Evolutionary conservation across 805 yeast genomes (phyloP).

Genomic region (Lipomyces starkeyi): DNA sequence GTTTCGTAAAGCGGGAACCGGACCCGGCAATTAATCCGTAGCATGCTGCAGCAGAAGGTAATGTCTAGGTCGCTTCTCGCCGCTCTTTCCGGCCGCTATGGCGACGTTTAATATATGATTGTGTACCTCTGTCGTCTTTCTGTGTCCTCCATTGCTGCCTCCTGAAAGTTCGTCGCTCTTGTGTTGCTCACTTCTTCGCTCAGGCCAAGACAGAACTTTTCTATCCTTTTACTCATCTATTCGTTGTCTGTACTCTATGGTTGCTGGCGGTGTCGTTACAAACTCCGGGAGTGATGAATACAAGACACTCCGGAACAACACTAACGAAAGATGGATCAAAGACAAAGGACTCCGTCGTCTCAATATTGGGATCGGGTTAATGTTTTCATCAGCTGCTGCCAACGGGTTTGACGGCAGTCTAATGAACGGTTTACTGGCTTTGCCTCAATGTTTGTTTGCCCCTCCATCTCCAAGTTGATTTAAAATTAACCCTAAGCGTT

Average conservation of each 20-base stretch:
- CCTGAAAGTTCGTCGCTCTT: too few species aligned
- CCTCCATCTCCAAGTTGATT: not conserved
- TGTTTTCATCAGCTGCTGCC: slow-evolving; percentile 10
- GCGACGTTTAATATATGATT: too few species aligned
- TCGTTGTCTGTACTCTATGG: not conserved
- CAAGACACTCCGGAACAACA: slow-evolving; percentile 5
- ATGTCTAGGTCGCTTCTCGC: too few species aligned
- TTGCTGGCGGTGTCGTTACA: not conserved
- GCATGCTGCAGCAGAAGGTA: too few species aligned
- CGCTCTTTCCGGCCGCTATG: too few species aligned
- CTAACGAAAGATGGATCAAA: not conserved
- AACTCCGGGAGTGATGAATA: not conserved
- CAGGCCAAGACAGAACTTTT: not conserved
- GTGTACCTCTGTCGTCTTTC: too few species aligned
- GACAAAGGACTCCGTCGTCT: slow-evolving; percentile 13
- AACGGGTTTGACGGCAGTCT: slow-evolving; percentile 12
- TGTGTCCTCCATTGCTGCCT: too few species aligned
- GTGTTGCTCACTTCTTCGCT: not conserved
- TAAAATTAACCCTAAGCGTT: not conserved
- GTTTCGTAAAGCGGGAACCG: too few species aligned
- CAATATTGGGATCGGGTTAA: slow-evolving; percentile 3
- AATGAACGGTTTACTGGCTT: slow-evolving; percentile 16
- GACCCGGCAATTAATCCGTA: too few species aligned
- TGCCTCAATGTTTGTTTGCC: not conserved
- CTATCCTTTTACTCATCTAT: not conserved